Percentiles rank a stretch among this genome's conserved stretches.
Conservation (phyloP, 345 rosid species). For the Citrus medica region DNA sequence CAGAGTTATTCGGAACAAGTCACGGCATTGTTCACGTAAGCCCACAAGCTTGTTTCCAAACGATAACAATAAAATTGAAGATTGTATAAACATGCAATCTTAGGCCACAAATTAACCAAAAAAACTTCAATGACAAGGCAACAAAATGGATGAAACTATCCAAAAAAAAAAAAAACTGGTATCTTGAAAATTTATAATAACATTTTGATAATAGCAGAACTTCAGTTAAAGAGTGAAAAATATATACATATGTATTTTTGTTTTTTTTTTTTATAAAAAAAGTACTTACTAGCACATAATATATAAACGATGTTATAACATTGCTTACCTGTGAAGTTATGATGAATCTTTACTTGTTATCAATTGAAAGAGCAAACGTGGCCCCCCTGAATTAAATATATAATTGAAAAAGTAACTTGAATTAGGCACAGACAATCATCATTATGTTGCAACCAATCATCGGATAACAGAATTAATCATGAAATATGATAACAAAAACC, state of each 20-base stretch:
- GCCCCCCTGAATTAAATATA: neutral
- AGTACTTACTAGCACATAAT: neutral
- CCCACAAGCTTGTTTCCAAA: conserved; percentile 12
- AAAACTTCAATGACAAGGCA: neutral
- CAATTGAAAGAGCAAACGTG: conserved; percentile 10
- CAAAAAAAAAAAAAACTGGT: neutral
- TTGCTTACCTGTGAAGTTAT: conserved; percentile 10
- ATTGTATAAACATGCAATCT: neutral
- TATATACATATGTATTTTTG: too few relatives aligned
- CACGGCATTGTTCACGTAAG: neutral
- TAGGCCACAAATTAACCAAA: neutral
- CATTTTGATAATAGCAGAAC: neutral
- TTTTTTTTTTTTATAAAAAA: accelerated
- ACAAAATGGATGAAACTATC: neutral
- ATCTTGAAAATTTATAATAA: neutral
- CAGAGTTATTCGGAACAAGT: conserved; percentile 10
- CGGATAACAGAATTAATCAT: conserved; percentile 29
- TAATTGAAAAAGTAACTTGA: conserved; percentile 14
- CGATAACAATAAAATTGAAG: neutral
- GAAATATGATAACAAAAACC: conserved; percentile 16
- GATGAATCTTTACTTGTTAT: conserved; percentile 12
- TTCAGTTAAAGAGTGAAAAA: neutral
- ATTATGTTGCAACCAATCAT: conserved; percentile 26
- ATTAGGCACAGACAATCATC: conserved; percentile 28
- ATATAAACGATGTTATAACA: neutral